Percentiles rank a stretch among this genome's conserved stretches.
These are phyloP conservation scores for Rugosomyces carneus DNA, from an alignment of 1,284 basidiomycete species.

Conservation along the genomic window DNA sequence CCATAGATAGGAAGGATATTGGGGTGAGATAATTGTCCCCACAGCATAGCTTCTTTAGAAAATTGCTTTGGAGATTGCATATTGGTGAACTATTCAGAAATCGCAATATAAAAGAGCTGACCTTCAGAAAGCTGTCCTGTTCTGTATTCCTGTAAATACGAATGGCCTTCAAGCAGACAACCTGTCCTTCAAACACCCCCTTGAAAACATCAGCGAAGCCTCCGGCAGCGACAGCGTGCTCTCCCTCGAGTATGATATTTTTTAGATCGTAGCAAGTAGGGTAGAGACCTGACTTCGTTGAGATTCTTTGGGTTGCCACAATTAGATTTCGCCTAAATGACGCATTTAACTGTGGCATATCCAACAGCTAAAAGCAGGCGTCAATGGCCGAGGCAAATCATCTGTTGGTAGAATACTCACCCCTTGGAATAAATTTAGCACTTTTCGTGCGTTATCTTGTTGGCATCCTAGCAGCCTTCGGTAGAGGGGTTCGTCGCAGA, in stretches of 20 bases:
- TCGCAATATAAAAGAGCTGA: not conserved
- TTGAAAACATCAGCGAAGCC: slow-evolving; percentile 10
- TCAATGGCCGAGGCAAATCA: not conserved
- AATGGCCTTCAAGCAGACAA: slow-evolving; percentile 11
- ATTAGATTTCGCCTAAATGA: slow-evolving; percentile 2
- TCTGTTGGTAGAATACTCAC: not conserved
- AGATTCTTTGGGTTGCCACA: slow-evolving; percentile 4
- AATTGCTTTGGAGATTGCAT: not conserved
- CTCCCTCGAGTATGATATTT: not conserved
- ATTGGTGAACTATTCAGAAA: not conserved
- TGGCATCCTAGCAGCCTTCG: not conserved
- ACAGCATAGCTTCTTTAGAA: slow-evolving; percentile 3
- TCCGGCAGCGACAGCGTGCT: slow-evolving; percentile 3
- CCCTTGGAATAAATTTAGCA: not conserved
- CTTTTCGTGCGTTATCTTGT: not conserved
- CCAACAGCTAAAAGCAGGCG: not conserved
- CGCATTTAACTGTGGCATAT: not conserved
- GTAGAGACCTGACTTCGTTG: slow-evolving; percentile 3
- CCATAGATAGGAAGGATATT: slow-evolving; percentile 21
- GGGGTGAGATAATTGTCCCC: slow-evolving; percentile 17
- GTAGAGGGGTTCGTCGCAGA: not conserved
- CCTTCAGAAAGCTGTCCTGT: slow-evolving; percentile 8
- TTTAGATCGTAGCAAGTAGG: slow-evolving; percentile 6
- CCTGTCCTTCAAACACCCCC: slow-evolving; percentile 4
- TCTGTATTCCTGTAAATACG: slow-evolving; percentile 6